Base-by-base conservation (phyloP, 768 basidiomycete genomes). In the Auricularia cornea region DNA sequence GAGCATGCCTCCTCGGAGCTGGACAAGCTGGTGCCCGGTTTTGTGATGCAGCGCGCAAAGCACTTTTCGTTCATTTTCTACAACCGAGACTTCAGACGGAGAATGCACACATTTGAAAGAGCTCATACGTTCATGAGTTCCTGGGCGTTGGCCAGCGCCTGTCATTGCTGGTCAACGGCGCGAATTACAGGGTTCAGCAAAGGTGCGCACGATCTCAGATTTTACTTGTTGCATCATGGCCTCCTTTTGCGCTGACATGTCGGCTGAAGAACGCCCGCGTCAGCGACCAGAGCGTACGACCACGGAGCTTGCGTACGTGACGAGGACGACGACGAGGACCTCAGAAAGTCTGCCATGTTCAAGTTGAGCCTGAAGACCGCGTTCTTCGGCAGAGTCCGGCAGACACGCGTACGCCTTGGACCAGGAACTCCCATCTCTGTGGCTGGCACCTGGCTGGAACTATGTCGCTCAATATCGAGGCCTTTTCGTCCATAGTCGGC, bases 61-160 rank as follows among this genome's bases (percentile, higher is more conserved):
- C 91, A 94, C 67, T 86, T 85, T 63, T 92, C 89, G 66, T 83
- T 88, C 16, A 85, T 81, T 84, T 88, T 91, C 90, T 93, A 68
- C 20, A 32, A 12, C 51, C 65, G 38, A n/a, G 60, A 59, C 20
- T 8, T 57, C 20, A 16, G 59, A 33, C 63, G 38, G 60, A 65
- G 51, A 2, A 5, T 11, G 60, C 12, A 16, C 11, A 16, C 29
- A 57, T 41, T 3, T 48, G 8, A 41, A 20, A 54, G 40, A 26
- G 64, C 18, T 70, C 81, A 56, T 72, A 90, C 91, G 64, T 85
- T 87, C 72, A 94, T 87, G 59, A 94, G 84, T 67, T 90, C 88
- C 71, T 93, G 90, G 0, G 88, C 91, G 63, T 89, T 90, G 1
- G 82, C 80, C 14, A 90, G 76, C 5, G 83, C 87, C 64, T 93